These are phyloP conservation scores for Plasmopara muralis DNA, from an alignment of 352 stramenopile species.

Conservation along the genomic window DNA sequence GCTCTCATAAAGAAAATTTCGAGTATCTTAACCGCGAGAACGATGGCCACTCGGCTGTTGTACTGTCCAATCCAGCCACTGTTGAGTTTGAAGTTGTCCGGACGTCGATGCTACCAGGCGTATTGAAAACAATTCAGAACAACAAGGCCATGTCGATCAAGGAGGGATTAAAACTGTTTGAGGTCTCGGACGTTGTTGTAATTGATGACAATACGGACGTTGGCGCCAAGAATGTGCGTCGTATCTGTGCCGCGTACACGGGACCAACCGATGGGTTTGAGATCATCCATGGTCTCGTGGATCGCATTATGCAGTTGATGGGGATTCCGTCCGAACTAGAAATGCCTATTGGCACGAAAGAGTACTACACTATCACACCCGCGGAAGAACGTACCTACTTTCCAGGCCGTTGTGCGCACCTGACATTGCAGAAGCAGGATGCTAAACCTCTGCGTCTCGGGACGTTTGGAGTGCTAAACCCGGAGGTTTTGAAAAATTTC, in stretches of 20 bases:
- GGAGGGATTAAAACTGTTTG: conserved; percentile 98
- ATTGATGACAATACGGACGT: conserved; percentile 90
- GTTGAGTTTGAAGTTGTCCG: conserved; percentile 99
- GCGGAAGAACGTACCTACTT: conserved; percentile 89
- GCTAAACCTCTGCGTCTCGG: conserved; percentile 78
- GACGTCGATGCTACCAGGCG: conserved; percentile 96
- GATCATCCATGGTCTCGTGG: conserved; percentile 98
- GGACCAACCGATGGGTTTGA: conserved; percentile 97
- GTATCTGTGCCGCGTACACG: conserved; percentile 95
- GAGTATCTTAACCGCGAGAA: conserved; percentile 86
- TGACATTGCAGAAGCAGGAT: conserved; percentile 87
- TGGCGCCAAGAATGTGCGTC: conserved; percentile 93
- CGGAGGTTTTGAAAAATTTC: conserved; percentile 96
- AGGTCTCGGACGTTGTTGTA: conserved; percentile 98
- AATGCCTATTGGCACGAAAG: conserved; percentile 50
- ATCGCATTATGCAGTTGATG: conserved; percentile 97
- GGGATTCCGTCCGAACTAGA: conserved; percentile 83
- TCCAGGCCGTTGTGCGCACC: conserved; percentile 91
- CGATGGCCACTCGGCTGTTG: conserved; percentile 86
- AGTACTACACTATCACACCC: conserved; percentile 75
- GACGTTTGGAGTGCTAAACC: conserved; percentile 97
- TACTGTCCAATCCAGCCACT: conserved; percentile 97
- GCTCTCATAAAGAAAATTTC: conserved; percentile 97
- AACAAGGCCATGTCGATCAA: conserved; percentile 97
- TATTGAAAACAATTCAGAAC: conserved; percentile 98